Evolutionary conservation across 495 filamentous ascomycete genomes (phyloP).

Genomic region (Haplographium delicatum): DNA sequence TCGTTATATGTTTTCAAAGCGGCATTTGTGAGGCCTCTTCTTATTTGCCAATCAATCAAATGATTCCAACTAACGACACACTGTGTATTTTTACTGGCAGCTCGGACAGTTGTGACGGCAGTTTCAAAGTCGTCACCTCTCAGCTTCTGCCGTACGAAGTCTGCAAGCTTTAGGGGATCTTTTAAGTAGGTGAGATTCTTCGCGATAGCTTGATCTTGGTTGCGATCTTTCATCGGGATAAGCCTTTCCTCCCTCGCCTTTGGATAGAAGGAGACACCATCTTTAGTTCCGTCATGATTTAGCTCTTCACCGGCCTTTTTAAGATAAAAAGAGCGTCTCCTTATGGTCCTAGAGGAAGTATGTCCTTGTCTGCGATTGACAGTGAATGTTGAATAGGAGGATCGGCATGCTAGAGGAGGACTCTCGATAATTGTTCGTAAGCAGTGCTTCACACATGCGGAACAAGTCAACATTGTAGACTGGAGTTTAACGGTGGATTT

Average conservation of each 20-base stretch:
- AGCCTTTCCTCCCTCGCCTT: conserved; percentile 11
- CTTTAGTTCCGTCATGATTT: not conserved
- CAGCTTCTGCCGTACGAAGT: conserved; percentile 32
- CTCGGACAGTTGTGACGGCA: conserved; percentile 60
- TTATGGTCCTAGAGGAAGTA: too few species aligned
- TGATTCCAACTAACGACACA: conserved; percentile 82
- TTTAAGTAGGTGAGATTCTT: conserved; percentile 19
- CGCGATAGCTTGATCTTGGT: not conserved
- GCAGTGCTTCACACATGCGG: conserved; percentile 15
- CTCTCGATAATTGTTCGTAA: conserved; percentile 17
- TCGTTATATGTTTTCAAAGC: conserved; percentile 83
- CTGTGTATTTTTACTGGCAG: conserved; percentile 53
- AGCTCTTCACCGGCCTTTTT: too few species aligned
- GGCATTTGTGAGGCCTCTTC: conserved; percentile 46
- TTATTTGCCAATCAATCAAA: conserved; percentile 66
- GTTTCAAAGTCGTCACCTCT: conserved; percentile 49
- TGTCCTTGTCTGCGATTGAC: not conserved
- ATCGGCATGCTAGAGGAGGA: conserved; percentile 3
- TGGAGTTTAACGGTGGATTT: not conserved
- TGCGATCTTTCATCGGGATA: too few species aligned
- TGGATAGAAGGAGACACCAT: not conserved
- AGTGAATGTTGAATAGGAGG: not conserved
- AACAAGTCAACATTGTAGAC: conserved; percentile 21
- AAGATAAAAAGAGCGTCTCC: too few species aligned
- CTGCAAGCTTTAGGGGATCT: conserved; percentile 27